Percentiles rank a stretch among this genome's conserved stretches.
phyloP scores from a whole-genome alignment of 2,329 filamentous ascomycete species.

The Raffaelea ambrosiae region DNA sequence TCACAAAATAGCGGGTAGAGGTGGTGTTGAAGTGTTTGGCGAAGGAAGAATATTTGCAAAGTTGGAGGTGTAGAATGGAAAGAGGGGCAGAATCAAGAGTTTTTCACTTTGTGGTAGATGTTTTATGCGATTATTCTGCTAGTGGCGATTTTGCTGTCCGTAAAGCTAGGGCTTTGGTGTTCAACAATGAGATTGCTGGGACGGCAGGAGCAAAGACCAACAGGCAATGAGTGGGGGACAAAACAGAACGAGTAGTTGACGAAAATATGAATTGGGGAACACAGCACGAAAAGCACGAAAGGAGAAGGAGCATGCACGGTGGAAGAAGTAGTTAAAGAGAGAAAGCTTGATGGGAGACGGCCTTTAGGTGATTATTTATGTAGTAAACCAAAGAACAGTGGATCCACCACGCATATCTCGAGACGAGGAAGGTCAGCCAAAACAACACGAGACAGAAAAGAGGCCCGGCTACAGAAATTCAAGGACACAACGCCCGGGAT shows the following conservation, averaged over 20 bases:
- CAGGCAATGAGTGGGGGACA: neutral
- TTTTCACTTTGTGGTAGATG: constrained; percentile 6
- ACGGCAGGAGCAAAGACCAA: neutral
- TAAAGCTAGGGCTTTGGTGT: neutral
- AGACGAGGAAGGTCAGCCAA: too few relatives aligned
- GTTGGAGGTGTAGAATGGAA: constrained; percentile 1
- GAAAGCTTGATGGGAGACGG: neutral
- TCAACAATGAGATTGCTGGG: neutral
- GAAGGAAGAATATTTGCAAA: neutral
- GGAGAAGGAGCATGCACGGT: neutral
- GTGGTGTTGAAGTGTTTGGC: too few relatives aligned
- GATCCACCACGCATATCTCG: too few relatives aligned
- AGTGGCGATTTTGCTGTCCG: constrained; percentile 6
- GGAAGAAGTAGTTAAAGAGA: neutral
- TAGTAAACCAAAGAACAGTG: too few relatives aligned
- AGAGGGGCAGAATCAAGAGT: constrained; percentile 11
- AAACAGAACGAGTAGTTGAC: neutral
- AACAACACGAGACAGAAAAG: too few relatives aligned
- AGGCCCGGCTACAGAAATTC: too few relatives aligned
- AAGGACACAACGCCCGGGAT: too few relatives aligned
- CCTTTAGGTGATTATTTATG: too few relatives aligned
- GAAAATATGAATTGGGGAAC: neutral
- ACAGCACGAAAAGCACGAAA: neutral
- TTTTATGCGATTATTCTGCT: constrained; percentile 8
- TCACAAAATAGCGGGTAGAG: too few relatives aligned